Evolutionary conservation across 192 early-diverging fungal species (phyloP).

Genomic region (Thamnidium elegans): DNA sequence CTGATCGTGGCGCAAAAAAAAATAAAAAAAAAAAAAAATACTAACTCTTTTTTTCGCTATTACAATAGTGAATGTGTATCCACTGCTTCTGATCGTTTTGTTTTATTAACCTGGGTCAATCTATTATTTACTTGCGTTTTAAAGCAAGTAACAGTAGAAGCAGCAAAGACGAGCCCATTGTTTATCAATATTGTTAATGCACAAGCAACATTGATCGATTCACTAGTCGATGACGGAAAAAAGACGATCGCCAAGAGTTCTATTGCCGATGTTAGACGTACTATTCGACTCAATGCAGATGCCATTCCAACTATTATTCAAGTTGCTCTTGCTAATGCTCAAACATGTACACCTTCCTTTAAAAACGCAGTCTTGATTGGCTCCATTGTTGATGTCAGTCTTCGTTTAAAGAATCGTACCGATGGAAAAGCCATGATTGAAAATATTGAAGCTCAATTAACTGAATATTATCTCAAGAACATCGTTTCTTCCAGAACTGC

Average conservation of each 20-base stretch:
- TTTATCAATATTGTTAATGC: conserved; percentile 36
- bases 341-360: conserved; percentile 42
- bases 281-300: conserved; percentile 50
- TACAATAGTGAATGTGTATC: conserved; percentile 39
- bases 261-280: conserved; percentile 54
- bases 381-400: conserved; percentile 54
- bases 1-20: conserved; percentile 4
- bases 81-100: conserved; percentile 56
- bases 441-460: conserved; percentile 43
- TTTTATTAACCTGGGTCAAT: conserved; percentile 64
- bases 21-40: background rate
- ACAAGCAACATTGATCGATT: conserved; percentile 53
- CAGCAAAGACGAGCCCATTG: conserved; percentile 22
- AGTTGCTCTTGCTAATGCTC: conserved; percentile 39
- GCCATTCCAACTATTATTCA: conserved; percentile 52
- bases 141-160: conserved; percentile 19
- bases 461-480: conserved; percentile 58
- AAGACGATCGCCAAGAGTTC: conserved; percentile 53
- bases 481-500: conserved; percentile 52
- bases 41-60: background rate
- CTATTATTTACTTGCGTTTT: conserved; percentile 41
- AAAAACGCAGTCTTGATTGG: conserved; percentile 59
- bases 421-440: conserved; percentile 38
- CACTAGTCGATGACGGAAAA: conserved; percentile 43
- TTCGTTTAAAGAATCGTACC: conserved; percentile 43